phyloP scores from a whole-genome alignment of 495 filamentous ascomycete genomes.

The Trichoderma virens region DNA sequence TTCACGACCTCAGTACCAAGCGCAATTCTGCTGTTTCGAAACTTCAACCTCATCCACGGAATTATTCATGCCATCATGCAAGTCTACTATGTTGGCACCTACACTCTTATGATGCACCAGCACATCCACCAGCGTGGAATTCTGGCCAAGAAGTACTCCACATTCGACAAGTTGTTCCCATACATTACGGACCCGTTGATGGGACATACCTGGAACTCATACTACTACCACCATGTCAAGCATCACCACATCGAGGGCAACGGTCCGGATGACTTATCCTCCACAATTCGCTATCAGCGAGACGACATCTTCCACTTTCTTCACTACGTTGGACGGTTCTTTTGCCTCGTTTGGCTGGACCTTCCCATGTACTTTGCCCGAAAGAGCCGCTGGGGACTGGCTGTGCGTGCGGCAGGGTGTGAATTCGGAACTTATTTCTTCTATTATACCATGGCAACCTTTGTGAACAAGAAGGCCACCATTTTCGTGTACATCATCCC shows the following conservation, averaged over 20 bases:
- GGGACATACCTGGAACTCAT: slow-evolving; percentile 78
- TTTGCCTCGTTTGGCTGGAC: slow-evolving; percentile 65
- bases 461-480: slow-evolving; percentile 40
- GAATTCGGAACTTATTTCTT: slow-evolving; percentile 49
- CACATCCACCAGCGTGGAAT: slow-evolving; percentile 75
- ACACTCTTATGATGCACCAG: slow-evolving; percentile 75
- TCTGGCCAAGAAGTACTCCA: slow-evolving; percentile 38
- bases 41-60: slow-evolving; percentile 59
- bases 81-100: slow-evolving; percentile 57
- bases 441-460: slow-evolving; percentile 31
- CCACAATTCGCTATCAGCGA: slow-evolving; percentile 68
- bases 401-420: slow-evolving; percentile 44
- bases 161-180: slow-evolving; percentile 57
- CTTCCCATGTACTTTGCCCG: slow-evolving; percentile 64
- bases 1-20: slow-evolving; percentile 59
- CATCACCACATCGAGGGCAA: slow-evolving; percentile 80
- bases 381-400: slow-evolving; percentile 44
- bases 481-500: slow-evolving; percentile 54
- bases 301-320: slow-evolving; percentile 56
- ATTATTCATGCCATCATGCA: slow-evolving; percentile 55
- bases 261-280: slow-evolving; percentile 65
- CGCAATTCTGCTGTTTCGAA: slow-evolving; percentile 53
- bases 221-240: slow-evolving; percentile 80
- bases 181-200: slow-evolving; percentile 68
- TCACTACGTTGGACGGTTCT: slow-evolving; percentile 63